Percentiles rank a stretch among this genome's conserved stretches.
Conservation (phyloP, 2,329 filamentous ascomycete genomes). For the Cercospora citrullina region DNA sequence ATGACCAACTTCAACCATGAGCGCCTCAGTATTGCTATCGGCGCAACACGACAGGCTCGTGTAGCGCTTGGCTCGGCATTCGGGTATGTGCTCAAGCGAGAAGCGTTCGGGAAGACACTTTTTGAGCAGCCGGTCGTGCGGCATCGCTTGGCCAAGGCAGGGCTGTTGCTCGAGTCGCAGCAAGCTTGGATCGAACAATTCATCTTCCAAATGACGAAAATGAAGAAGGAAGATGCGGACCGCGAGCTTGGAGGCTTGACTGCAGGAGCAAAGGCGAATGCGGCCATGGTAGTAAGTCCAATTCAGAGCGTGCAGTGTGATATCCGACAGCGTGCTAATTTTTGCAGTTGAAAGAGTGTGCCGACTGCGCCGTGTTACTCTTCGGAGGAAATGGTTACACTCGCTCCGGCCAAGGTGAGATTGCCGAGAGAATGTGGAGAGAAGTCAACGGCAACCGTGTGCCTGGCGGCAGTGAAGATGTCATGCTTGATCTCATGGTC, state of each 20-base stretch:
- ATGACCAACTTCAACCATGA: constrained; percentile 71
- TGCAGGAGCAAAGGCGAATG: constrained; percentile 70
- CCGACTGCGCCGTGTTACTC: constrained; percentile 66
- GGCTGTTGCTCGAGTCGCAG: constrained; percentile 66
- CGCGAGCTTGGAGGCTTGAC: constrained; percentile 69
- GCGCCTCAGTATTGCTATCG: constrained; percentile 65
- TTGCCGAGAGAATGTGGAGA: constrained; percentile 63
- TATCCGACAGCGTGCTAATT: not conserved
- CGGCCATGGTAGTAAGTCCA: constrained; percentile 58
- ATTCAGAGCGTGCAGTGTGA: not conserved
- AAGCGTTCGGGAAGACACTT: constrained; percentile 67
- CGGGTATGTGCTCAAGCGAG: constrained; percentile 63
- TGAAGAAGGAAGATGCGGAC: constrained; percentile 61
- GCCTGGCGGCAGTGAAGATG: constrained; percentile 68
- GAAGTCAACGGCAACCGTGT: constrained; percentile 35
- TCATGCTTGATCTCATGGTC: constrained; percentile 68
- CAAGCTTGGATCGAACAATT: constrained; percentile 74
- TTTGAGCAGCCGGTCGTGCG: constrained; percentile 75
- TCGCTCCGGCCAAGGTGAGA: constrained; percentile 63
- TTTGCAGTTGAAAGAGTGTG: constrained; percentile 63
- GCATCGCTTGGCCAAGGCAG: constrained; percentile 69
- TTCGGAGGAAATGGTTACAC: constrained; percentile 77
- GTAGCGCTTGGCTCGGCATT: constrained; percentile 62
- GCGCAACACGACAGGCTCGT: constrained; percentile 61
- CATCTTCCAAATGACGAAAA: constrained; percentile 64